phyloP scores from a whole-genome alignment of 345 rosid species.

The Dipteronia dyeriana region DNA sequence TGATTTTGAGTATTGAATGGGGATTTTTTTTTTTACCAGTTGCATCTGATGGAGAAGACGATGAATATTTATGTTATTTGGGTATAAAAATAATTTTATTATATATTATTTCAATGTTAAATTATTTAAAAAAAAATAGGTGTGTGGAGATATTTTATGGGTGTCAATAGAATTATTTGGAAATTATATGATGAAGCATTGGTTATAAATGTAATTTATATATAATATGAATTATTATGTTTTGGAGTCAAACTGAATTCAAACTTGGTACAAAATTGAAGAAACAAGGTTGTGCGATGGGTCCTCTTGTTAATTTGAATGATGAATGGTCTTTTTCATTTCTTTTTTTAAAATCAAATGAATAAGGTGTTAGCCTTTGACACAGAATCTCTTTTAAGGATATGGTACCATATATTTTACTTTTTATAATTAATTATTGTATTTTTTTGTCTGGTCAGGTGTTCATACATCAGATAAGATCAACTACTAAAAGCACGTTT shows the following conservation, averaged over 20 bases:
- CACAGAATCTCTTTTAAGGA: constrained; percentile 1
- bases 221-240: neutral
- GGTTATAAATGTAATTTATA: neutral
- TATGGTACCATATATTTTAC: neutral
- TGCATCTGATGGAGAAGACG: too few species aligned
- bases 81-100: too few species aligned
- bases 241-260: neutral
- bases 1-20: too few species aligned
- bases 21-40: too few species aligned
- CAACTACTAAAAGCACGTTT: too few species aligned
- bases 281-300: neutral
- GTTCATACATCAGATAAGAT: too few species aligned
- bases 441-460: too few species aligned
- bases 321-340: constrained; percentile 9
- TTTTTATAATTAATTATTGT: neutral
- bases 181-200: neutral
- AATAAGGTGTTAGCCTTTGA: neutral
- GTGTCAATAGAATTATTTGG: too few species aligned
- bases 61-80: too few species aligned
- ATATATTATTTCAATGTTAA: too few species aligned
- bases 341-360: neutral
- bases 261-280: neutral
- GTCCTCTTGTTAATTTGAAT: neutral
- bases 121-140: too few species aligned
- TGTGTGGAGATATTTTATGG: too few species aligned